phyloP scores from a whole-genome alignment of 176 grass and related monocot species.

The Cymbopogon citratus region DNA sequence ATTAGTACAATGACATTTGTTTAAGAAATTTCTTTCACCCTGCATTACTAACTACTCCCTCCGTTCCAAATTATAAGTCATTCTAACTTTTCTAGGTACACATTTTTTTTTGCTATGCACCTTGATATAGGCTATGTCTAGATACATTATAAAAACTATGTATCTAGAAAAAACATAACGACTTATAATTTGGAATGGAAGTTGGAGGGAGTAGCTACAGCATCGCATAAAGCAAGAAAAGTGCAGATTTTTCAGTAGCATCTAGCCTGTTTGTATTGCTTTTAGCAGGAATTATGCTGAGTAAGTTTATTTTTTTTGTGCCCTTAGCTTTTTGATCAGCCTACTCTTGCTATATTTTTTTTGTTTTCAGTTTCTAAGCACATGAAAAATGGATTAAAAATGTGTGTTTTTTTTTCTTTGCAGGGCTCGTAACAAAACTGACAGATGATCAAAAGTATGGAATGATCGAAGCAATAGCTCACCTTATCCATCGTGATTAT shows the following conservation, averaged over 20 bases:
- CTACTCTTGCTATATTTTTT: slow-evolving; percentile 3
- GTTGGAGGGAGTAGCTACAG: no score
- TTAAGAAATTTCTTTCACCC: background rate
- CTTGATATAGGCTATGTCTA: no score
- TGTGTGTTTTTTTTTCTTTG: slow-evolving; percentile 2
- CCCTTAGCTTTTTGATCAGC: background rate
- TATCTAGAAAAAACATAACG: no score
- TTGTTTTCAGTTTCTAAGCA: no score
- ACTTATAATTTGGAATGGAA: no score
- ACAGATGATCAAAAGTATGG: slow-evolving; percentile 97
- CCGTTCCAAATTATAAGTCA: no score
- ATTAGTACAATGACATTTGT: background rate
- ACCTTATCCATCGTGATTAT: slow-evolving; percentile 99
- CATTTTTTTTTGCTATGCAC: no score
- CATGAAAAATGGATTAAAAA: no score
- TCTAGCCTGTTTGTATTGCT: background rate
- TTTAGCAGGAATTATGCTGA: background rate
- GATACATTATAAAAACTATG: no score
- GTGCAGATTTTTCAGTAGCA: slow-evolving; percentile 2
- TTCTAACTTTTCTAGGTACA: no score
- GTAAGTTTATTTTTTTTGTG: background rate
- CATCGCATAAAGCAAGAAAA: background rate
- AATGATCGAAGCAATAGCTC: slow-evolving; percentile 97
- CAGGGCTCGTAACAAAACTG: slow-evolving; percentile 93
- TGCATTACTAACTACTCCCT: no score